phyloP scores from a whole-genome alignment of 2,329 filamentous ascomycete species.

The Verticillium nubilum region DNA sequence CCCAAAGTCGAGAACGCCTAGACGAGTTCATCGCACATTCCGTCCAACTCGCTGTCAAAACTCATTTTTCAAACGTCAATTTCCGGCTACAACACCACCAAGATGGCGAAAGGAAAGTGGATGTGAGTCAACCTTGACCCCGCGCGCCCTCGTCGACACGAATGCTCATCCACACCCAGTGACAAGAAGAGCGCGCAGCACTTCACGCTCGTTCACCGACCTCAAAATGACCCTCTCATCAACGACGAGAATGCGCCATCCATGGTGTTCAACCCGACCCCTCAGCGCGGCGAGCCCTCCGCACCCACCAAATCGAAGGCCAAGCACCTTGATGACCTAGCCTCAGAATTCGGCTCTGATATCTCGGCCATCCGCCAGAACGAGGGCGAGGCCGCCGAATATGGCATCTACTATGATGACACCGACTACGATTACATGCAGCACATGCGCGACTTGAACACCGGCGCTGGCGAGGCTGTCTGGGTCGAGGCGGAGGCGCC shows the following conservation, averaged over 20 bases:
- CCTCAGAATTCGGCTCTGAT: conserved; percentile 66
- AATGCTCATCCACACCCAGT: conserved; percentile 22
- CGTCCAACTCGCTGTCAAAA: neutral
- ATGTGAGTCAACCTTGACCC: conserved; percentile 33
- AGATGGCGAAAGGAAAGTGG: conserved; percentile 73
- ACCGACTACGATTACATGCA: conserved; percentile 99
- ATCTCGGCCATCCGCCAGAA: conserved; percentile 68
- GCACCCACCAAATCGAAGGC: conserved; percentile 30
- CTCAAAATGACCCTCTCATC: conserved; percentile 95
- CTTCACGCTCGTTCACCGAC: conserved; percentile 90
- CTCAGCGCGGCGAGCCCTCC: conserved; percentile 26
- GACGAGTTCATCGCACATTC: neutral
- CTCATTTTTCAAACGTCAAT: neutral
- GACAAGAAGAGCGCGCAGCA: conserved; percentile 90
- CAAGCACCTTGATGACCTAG: conserved; percentile 71
- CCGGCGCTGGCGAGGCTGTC: conserved; percentile 67
- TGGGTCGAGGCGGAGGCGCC: conserved; percentile 71
- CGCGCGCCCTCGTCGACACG: neutral
- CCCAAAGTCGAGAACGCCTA: neutral
- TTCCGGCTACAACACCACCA: conserved; percentile 25
- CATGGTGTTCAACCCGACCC: conserved; percentile 77
- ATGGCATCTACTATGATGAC: conserved; percentile 94
- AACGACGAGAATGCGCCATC: conserved; percentile 84
- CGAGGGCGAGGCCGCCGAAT: conserved; percentile 91
- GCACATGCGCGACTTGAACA: conserved; percentile 84